Base-by-base conservation (phyloP, 169 alveolate species). In the Plasmodium ovale region DNA sequence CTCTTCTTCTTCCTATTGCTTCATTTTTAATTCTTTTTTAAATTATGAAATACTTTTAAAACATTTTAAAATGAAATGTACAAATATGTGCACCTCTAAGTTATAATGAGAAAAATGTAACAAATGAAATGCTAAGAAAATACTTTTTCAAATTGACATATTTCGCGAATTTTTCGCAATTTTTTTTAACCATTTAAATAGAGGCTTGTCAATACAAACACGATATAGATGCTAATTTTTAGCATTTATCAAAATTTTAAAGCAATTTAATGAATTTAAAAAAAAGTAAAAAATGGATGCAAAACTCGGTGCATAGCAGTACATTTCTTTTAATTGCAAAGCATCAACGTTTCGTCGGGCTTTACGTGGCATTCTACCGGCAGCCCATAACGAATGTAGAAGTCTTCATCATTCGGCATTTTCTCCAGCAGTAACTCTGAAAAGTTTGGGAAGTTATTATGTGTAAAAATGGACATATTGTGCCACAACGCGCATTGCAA, bases 341-440 rank as follows among this genome's bases (percentile, higher is more conserved):
- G 69, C 89, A 79, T 79, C 31, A 51, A 31, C 21, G 64, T 9
- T 25, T 64, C 79, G 39, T 79, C 79, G 9, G 47, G 67, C 23
- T 79, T 79, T 19, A 79, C 44, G 6, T 79, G 89, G 58, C 19
- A 79, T 33, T 79, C 89, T 35, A 62, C 62, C 29, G 89, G 89
- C 62, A 79, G 51, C 33, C 89, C 89, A 69, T 79, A 79, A 19
- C 69, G 89, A 54, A 79, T 70, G 29, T 79, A 79, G 29, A 79
- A 79, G 39, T 79, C 39, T 23, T 79, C 79, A 6, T 79, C 82
- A 31, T 79, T 44, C 23, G 77, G 82, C 33, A 79, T 79, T 29
- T 79, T 79, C 53, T 79, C 82, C 42, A 79, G 49, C 16, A 79
- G 79, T 51, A 79, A 23, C 58, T 79, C 89, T 79, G 51, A 29